These are phyloP conservation scores for Geotrichum aggregatum DNA, from an alignment of 1,139 yeast genomes.

Conservation along the genomic window DNA sequence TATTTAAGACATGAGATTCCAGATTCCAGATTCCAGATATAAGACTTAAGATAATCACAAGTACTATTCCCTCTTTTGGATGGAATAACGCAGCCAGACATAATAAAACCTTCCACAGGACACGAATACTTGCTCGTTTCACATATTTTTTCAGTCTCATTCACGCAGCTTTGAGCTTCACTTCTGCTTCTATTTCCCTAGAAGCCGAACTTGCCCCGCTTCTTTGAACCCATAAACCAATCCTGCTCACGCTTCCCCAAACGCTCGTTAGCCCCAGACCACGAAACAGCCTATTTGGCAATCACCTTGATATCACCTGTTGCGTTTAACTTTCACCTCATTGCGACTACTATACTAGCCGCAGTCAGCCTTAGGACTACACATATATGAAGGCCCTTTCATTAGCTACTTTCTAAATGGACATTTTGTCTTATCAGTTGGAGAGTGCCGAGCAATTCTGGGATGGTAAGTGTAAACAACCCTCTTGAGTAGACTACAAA, in stretches of 20 bases:
- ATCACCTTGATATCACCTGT: too few species aligned
- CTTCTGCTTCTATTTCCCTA: not conserved
- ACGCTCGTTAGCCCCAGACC: too few species aligned
- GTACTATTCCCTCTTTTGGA: not conserved
- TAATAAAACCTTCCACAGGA: not conserved
- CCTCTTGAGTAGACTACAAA: not conserved
- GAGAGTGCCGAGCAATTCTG: conserved; percentile 36
- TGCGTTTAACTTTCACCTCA: too few species aligned
- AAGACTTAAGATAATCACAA: not conserved
- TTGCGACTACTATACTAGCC: not conserved
- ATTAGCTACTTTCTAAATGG: conserved; percentile 26
- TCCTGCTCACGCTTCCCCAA: too few species aligned
- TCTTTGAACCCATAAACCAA: not conserved
- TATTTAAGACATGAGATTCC: not conserved
- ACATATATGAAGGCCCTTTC: too few species aligned
- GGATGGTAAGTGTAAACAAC: conserved; percentile 29
- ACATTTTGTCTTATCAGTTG: conserved; percentile 34
- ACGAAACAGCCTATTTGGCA: too few species aligned
- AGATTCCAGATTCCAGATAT: not conserved
- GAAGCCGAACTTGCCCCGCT: not conserved
- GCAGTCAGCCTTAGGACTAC: too few species aligned
- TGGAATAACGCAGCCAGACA: not conserved
- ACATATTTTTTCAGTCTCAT: too few species aligned
- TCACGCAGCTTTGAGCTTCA: not conserved
- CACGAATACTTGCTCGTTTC: not conserved